Base-by-base conservation (phyloP, 2,329 filamentous ascomycete species). In the Fusarium camptoceras region DNA sequence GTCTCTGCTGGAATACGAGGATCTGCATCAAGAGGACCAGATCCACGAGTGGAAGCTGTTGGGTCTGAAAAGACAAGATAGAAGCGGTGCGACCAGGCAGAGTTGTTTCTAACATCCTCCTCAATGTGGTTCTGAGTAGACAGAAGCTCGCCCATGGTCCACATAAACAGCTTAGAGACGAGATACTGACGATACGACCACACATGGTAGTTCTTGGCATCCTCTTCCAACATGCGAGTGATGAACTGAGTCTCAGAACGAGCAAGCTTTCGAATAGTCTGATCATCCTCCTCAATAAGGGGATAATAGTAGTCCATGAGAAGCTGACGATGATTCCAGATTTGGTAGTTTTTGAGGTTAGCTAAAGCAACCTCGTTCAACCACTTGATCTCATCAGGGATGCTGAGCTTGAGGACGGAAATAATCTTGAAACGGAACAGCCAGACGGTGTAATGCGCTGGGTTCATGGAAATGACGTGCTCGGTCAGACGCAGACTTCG, bases 371-470 rank as follows among this genome's bases (percentile, higher is more conserved):
- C 89, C 14, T 89, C 84, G 80, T 98, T 97, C 54, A 99, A 85
- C 94, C 95, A 99, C 44, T 84, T 83, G 48, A 98, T 85, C 80
- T 99, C 96, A 63, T 91, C 86, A 4, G 84, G 81, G 46, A 96
- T 83, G 57, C 90, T 83, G 49, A 91, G 85, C 49, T 87, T 80
- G 27, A 97, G 84, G 5, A 88, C 85, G 69, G 91, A 87, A 50
- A 98, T 82, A 55, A 91, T 92, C 76, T 91, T 89, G 73, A 94
- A 94, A 66, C 96, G 92, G 84, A 97, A 99, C 24, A 98, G 89
- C 96, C 96, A 99, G 66, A 98, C 95, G 18, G 96, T 99, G 83
- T 99, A 99, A 83, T 99, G 96, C 1, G 96, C 94, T 18, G 96
- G 93, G 80, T 99, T 99, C 87, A 98, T 90, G 64, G 86, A 85